Percentiles rank a stretch among this genome's conserved stretches.
phyloP scores from a whole-genome alignment of 345 rosid species.

The Citrus cavaleriei region DNA sequence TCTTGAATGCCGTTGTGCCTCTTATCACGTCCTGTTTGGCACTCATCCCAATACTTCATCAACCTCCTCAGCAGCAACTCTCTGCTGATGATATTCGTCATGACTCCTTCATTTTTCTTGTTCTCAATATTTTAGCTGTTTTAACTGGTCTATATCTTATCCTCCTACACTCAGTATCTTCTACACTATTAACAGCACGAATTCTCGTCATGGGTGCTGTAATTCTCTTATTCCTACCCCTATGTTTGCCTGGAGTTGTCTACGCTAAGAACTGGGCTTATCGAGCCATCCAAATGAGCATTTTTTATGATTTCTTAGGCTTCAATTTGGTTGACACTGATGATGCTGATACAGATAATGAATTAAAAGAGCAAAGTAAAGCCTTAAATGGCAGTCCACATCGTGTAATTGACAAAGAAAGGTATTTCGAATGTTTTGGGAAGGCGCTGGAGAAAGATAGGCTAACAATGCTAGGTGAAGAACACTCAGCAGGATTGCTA shows the following conservation, averaged over 20 bases:
- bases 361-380: slow-evolving; percentile 23
- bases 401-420: slow-evolving; percentile 7
- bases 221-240: slow-evolving; percentile 46
- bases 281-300: slow-evolving; percentile 16
- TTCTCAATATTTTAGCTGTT: slow-evolving; percentile 53
- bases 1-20: slow-evolving; percentile 58
- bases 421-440: slow-evolving; percentile 25
- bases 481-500: slow-evolving; percentile 49
- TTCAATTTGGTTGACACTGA: slow-evolving; percentile 43
- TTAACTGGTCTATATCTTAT: slow-evolving; percentile 70
- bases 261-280: slow-evolving; percentile 47
- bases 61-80: slow-evolving; percentile 35
- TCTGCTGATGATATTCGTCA: slow-evolving; percentile 23
- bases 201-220: slow-evolving; percentile 52
- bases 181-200: slow-evolving; percentile 34
- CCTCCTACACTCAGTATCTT: slow-evolving; percentile 40
- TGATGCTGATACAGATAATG: slow-evolving; percentile 48
- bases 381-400: background rate
- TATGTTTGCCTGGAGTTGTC: slow-evolving; percentile 59
- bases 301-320: slow-evolving; percentile 23
- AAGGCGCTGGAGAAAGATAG: slow-evolving; percentile 41
- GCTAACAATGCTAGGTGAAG: slow-evolving; percentile 64
- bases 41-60: slow-evolving; percentile 50
- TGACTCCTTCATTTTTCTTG: slow-evolving; percentile 48
- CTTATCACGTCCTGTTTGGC: slow-evolving; percentile 43